phyloP scores from a whole-genome alignment of 345 rosid genomes.

The Firmiana major region DNA sequence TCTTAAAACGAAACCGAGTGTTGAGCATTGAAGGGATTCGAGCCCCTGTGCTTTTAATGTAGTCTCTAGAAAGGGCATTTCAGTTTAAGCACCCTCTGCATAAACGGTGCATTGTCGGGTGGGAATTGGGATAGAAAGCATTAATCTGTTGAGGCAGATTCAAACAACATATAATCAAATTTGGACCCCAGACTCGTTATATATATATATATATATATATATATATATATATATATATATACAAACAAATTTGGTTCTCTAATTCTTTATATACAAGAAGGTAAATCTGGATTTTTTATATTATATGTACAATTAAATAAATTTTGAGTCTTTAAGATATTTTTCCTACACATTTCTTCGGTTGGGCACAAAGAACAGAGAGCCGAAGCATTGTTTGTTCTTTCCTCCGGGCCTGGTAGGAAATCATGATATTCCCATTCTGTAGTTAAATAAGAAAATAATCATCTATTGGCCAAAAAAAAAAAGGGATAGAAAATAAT shows the following conservation, averaged over 20 bases:
- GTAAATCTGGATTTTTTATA: no score
- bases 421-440: neutral
- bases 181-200: no score
- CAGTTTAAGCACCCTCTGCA: neutral
- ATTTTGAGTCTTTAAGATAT: neutral
- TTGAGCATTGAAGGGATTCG: neutral
- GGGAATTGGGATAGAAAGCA: neutral
- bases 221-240: no score
- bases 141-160: neutral
- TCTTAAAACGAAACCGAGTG: neutral
- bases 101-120: neutral
- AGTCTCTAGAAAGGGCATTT: neutral
- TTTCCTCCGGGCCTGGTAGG: neutral
- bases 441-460: neutral
- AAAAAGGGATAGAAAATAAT: no score
- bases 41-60: neutral
- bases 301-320: no score
- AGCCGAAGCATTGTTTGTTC: neutral
- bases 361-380: neutral
- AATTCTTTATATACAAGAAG: no score
- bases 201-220: no score
- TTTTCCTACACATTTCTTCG: neutral
- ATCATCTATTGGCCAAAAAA: no score
- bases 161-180: no score
- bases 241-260: no score